Base-by-base conservation (phyloP, 768 basidiomycete genomes). In the Solioccasus polychromus region DNA sequence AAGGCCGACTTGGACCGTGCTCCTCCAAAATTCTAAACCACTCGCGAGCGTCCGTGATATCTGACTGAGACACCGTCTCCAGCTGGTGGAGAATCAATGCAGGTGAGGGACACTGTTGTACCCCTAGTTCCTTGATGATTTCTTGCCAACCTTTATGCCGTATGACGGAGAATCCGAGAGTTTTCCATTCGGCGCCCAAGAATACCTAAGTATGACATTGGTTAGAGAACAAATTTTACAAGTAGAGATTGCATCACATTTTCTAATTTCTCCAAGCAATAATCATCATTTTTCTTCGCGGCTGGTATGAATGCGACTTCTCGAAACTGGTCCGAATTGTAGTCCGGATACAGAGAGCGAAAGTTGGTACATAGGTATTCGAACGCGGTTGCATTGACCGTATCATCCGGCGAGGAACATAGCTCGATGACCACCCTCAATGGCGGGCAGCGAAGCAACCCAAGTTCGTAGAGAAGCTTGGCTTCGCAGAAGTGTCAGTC, bases 271-370 rank as follows among this genome's bases (percentile, higher is more conserved):
- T 78, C 82, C 51, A 89, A 58, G 42, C 75, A 71, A 20, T 65
- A 54, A n/a, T 70, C 71, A 8, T 69, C 67, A 3, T 72, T 67
- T 22, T 73, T 71, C 5, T 78, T 50, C 2, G 89, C 83, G 2
- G n/a, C n/a, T n/a, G 94, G 93, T 30, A 97, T 78, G 68, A 88
- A 97, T 0, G 83, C 70, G 9, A 85, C 57, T 26, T 80, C 68
- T 6, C 68, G 64, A 51, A 79, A 85, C 11, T 72, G 52, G 9
- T 66, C 57, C 10, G 77, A 71, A 34, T 78, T 69, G 53, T 85
- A 85, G 35, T 75, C 64, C 2, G 60, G 53, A 57, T 87, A 92
- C 39, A 75, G 73, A 1, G 69, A 72, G 2, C 67, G 57, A 23
- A 82, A 70, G 54, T 94, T 84, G 35, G 85, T 80, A 35, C 92